Evolutionary conservation across 2,329 filamentous ascomycete species (phyloP).

Genomic region (Fusarium phyllophilum): DNA sequence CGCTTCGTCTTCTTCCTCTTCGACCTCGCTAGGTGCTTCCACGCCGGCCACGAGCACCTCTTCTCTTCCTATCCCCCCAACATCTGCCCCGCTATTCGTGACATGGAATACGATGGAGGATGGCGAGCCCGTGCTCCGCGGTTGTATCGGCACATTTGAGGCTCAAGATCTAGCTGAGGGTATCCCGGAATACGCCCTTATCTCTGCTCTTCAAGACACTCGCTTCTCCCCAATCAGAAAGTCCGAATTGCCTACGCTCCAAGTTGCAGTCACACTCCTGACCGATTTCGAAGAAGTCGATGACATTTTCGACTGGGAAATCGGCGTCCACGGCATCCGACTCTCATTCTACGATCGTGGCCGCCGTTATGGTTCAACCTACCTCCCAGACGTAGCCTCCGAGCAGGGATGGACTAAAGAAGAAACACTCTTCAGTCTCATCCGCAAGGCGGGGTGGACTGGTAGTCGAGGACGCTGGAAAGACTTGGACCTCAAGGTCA

Average conservation of each 20-base stretch:
- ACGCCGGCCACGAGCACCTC: slow-evolving; percentile 58
- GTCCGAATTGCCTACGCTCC: slow-evolving; percentile 66
- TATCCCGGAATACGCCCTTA: slow-evolving; percentile 82
- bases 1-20: slow-evolving; percentile 52
- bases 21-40: slow-evolving; percentile 56
- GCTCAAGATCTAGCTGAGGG: slow-evolving; percentile 77
- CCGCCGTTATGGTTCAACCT: slow-evolving; percentile 83
- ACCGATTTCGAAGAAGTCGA: slow-evolving; percentile 83
- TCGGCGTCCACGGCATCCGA: slow-evolving; percentile 87
- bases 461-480: slow-evolving; percentile 83
- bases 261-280: slow-evolving; percentile 81
- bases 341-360: slow-evolving; percentile 83
- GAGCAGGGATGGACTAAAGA: slow-evolving; percentile 98
- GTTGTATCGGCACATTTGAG: slow-evolving; percentile 97
- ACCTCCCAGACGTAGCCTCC: slow-evolving; percentile 87
- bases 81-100: slow-evolving; percentile 83
- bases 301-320: slow-evolving; percentile 82
- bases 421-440: slow-evolving; percentile 87
- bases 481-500: slow-evolving; percentile 80
- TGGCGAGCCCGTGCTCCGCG: slow-evolving; percentile 72
- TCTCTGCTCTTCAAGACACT: slow-evolving; percentile 74
- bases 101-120: slow-evolving; percentile 83
- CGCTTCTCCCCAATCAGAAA: slow-evolving; percentile 67
- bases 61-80: slow-evolving; percentile 50
- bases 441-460: slow-evolving; percentile 94